phyloP scores from a whole-genome alignment of 441 rosid species.

The Daphne laureola region DNA sequence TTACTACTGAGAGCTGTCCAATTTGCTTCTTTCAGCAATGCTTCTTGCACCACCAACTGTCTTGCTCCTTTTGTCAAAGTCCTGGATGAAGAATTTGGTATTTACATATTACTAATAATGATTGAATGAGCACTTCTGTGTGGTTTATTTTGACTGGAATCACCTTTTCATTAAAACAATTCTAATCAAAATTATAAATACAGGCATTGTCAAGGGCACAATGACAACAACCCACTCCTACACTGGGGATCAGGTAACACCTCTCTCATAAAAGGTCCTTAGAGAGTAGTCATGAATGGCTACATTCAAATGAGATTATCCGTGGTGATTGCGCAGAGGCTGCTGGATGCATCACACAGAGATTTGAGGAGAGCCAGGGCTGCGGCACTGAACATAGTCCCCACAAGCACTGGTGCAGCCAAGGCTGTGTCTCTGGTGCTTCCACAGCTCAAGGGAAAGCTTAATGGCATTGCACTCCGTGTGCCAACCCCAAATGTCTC shows the following conservation, averaged over 20 bases:
- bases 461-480: slow-evolving; percentile 91
- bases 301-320: background rate
- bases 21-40: slow-evolving; percentile 50
- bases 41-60: slow-evolving; percentile 97
- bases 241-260: slow-evolving; percentile 90
- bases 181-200: slow-evolving; percentile 1
- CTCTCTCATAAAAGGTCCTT: background rate
- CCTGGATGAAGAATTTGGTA: slow-evolving; percentile 89
- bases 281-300: too few relatives aligned
- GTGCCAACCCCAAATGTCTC: slow-evolving; percentile 99
- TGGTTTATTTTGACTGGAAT: background rate
- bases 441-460: slow-evolving; percentile 95
- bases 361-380: slow-evolving; percentile 98
- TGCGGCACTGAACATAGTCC: slow-evolving; percentile 92
- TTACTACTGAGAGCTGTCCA: slow-evolving; percentile 9
- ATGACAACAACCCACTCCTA: slow-evolving; percentile 99
- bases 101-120: slow-evolving; percentile 5
- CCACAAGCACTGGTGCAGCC: slow-evolving; percentile 99
- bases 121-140: background rate
- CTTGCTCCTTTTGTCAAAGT: slow-evolving; percentile 89
- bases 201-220: slow-evolving; percentile 97
- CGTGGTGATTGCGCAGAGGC: slow-evolving; percentile 44
- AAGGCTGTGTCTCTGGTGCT: slow-evolving; percentile 93
- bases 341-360: slow-evolving; percentile 93
- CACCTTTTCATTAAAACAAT: too few relatives aligned